Base-by-base conservation (phyloP, 148 eudicot genomes). In the Cornus controversa region DNA sequence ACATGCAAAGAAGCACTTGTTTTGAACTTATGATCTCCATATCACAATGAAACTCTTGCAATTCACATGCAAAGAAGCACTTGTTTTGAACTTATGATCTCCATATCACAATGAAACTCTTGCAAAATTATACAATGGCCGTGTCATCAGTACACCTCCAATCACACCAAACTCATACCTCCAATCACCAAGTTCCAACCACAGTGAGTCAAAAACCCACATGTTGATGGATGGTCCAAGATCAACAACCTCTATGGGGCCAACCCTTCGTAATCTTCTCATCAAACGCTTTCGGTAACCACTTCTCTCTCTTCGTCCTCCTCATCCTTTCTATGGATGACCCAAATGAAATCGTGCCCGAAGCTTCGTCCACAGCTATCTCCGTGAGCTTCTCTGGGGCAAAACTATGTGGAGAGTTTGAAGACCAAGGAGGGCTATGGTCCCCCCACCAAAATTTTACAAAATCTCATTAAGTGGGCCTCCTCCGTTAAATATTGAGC, bases 121-220 rank as follows among this genome's bases (percentile, higher is more conserved):
- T n/a, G n/a, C n/a, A n/a, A n/a, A 78, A 0, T 78, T 73, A 8
- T 24, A 67, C 13, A 74, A 26, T 11, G 82, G 82, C 78, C 78
- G 74, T 14, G 82, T 80, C 2, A 40, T 23, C 67, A 80, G 25
- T 5, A 78, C 78, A 22, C 75, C 69, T n/a, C n/a, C n/a, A n/a
- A n/a, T n/a, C n/a, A n/a, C n/a, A 75, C 78, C 0, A 78, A 70
- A 2, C 34, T 29, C 10, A 80, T 69, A 22, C 62, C 78, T 67
- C 74, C 82, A 13, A 80, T 26, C 26, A 80, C 29, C 14, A 78
- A 80, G 70, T 69, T 74, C 70, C 78, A 75, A 23, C 82, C 82
- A 50, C 82, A 80, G 53, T 80, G 78, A 40, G 75, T 80, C 47
- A 80, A 13, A 24, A 80, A 75, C 50, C 74, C 78, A 3, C 78